These are phyloP conservation scores for Oryza coarctata DNA, from an alignment of 176 grass and related monocot genomes.

Conservation along the genomic window DNA sequence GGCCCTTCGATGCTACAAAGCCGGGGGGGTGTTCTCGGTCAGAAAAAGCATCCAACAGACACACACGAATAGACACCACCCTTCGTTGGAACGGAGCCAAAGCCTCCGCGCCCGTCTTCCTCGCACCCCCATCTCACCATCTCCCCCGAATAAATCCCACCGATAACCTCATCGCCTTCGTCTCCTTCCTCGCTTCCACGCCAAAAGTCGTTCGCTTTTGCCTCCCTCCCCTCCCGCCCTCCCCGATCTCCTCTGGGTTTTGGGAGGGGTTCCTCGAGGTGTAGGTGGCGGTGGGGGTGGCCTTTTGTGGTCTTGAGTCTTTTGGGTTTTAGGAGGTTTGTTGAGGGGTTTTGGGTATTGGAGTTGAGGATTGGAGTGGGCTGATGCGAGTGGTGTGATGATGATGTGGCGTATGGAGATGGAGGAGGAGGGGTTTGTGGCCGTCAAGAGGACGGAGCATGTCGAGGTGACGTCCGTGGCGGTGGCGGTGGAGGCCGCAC, in stretches of 20 bases:
- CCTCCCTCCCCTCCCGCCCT: no score
- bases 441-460: slow-evolving; percentile 70
- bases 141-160: slow-evolving; percentile 12
- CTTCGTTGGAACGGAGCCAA: neutral
- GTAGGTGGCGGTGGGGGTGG: neutral
- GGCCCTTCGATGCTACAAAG: slow-evolving; percentile 61
- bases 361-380: neutral
- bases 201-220: slow-evolving; percentile 22
- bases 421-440: slow-evolving; percentile 34
- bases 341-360: slow-evolving; percentile 32
- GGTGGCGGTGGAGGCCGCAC: neutral
- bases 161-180: slow-evolving; percentile 4
- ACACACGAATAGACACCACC: neutral
- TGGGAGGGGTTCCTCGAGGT: neutral
- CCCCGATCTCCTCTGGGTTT: neutral
- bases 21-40: neutral
- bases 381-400: slow-evolving; percentile 39
- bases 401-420: neutral
- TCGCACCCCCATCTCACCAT: neutral
- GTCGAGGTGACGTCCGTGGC: slow-evolving; percentile 54
- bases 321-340: neutral
- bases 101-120: neutral
- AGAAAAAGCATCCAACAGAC: neutral
- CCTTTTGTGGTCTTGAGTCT: neutral
- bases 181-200: neutral